Conservation (phyloP, 345 rosid genomes). For the Eucalyptus melliodora region DNA sequence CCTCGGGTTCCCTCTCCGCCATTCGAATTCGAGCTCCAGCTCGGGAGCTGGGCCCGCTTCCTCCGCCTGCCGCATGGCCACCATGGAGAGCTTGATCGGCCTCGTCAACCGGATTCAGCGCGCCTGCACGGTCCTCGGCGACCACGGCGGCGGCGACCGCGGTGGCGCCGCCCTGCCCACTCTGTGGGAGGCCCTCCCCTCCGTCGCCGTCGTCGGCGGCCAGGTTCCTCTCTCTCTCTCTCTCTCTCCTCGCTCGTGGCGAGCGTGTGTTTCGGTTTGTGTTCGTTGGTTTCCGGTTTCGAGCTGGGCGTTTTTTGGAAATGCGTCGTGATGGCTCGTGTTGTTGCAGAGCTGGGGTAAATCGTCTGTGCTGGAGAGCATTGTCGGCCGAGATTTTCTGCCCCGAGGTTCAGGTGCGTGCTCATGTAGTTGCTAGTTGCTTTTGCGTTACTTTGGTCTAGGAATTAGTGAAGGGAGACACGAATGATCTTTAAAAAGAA, state of each 20-base stretch:
- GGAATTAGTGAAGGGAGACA: background rate
- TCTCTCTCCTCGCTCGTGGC: background rate
- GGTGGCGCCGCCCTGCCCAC: constrained; percentile 25
- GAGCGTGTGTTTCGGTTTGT: background rate
- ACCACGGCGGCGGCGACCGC: constrained; percentile 11
- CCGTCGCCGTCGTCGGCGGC: constrained; percentile 59
- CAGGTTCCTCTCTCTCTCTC: constrained; percentile 11
- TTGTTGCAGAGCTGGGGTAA: constrained; percentile 51
- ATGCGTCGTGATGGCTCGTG: background rate
- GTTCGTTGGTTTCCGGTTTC: background rate
- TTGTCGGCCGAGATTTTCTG: constrained; percentile 62
- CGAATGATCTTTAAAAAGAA: background rate
- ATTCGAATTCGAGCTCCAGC: background rate
- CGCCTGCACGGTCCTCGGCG: constrained; percentile 56
- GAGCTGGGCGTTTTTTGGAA: background rate
- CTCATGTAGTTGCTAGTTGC: background rate
- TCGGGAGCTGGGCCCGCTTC: background rate
- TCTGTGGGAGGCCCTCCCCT: constrained; percentile 70
- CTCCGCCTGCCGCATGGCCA: background rate
- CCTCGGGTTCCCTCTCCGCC: background rate
- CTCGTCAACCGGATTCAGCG: constrained; percentile 45
- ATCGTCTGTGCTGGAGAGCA: constrained; percentile 62
- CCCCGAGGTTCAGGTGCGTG: constrained; percentile 51
- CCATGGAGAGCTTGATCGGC: constrained; percentile 53
- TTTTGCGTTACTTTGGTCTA: background rate